Evolutionary conservation across 2,329 filamentous ascomycete species (phyloP).

Genomic region (Zarea fungicola): DNA sequence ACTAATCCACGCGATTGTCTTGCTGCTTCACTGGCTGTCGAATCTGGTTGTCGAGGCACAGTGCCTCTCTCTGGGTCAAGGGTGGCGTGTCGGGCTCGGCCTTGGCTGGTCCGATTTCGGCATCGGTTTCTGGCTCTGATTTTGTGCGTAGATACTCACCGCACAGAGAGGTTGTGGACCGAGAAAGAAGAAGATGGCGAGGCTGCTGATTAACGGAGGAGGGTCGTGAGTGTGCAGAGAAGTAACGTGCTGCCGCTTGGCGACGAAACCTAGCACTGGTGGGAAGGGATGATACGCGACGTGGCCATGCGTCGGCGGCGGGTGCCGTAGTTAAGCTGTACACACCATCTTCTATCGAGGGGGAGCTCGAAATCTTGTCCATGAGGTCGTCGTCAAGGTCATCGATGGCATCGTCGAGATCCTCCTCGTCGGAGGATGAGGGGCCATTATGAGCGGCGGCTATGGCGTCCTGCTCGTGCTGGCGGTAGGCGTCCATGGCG

Average conservation of each 20-base stretch:
- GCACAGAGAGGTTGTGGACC: background rate
- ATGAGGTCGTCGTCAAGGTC: conserved; percentile 87
- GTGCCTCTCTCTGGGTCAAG: background rate
- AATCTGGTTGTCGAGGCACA: background rate
- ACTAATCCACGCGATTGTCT: background rate
- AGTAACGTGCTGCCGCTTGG: conserved; percentile 26
- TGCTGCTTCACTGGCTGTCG: background rate
- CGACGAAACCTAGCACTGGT: conserved; percentile 28
- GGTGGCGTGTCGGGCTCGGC: background rate
- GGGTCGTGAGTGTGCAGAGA: conserved; percentile 11
- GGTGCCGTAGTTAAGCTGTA: conserved; percentile 38
- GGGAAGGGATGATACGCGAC: conserved; percentile 38
- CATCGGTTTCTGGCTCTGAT: background rate
- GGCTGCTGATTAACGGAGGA: background rate
- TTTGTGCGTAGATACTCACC: background rate
- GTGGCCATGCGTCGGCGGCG: conserved; percentile 34
- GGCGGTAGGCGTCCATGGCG: conserved; percentile 17
- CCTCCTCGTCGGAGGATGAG: conserved; percentile 52
- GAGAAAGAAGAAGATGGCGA: conserved; percentile 12
- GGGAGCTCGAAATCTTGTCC: conserved; percentile 98
- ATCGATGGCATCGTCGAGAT: conserved; percentile 65
- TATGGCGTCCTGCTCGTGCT: conserved; percentile 51
- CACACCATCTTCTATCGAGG: conserved; percentile 98
- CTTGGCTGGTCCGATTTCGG: background rate
- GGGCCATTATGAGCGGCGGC: conserved; percentile 57